Base-by-base conservation (phyloP, 805 yeast species). In the Torulaspora indica region DNA sequence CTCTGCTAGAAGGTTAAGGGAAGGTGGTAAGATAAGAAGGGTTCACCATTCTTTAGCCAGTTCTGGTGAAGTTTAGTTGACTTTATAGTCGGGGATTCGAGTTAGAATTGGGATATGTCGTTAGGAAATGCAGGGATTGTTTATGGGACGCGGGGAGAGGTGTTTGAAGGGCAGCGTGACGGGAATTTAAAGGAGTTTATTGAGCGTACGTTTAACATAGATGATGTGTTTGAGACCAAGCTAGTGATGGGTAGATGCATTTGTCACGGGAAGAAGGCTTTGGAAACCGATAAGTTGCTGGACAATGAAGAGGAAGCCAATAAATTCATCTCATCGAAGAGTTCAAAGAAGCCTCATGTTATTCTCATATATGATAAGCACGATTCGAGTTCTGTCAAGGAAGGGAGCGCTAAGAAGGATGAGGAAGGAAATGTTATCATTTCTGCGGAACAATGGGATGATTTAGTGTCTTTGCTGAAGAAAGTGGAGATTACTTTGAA, bases 231-330 rank as follows among this genome's bases (percentile, higher is more conserved):
- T 27, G 22, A 47, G 23, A 39, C 28, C 9, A 47, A 47, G 28
- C 25, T 47, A 24, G 51, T 47, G 10, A 47, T 47, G 51, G 51
- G 51, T n/a, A 45, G 51, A 23, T 47, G 51, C 15, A 47, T 47
- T n/a, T 47, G 51, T 33, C 46, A 47, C 25, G 51, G 51, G 6
- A 47, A 47, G 39, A 47, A 47, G 30, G 47, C 46, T 5, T 13
- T 47, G 23, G 51, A 47, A 30, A 47, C 51, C 10, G 48, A 47
- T 40, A 39, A 43, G 18, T 22, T 47, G n/a, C 39, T 47, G n/a
- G 39, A 37, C 12, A 35, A 32, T 31, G 45, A 43, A 15, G 34
- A 38, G 25, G 48, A 38, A 8, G 42, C 51, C 10, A 40, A 37
- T 6, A 43, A 38, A 10, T 47, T 47, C 6, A 32, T 47, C 31